These are phyloP conservation scores for Lactifluus hygrophoroides DNA, from an alignment of 768 basidiomycete genomes.

Conservation along the genomic window DNA sequence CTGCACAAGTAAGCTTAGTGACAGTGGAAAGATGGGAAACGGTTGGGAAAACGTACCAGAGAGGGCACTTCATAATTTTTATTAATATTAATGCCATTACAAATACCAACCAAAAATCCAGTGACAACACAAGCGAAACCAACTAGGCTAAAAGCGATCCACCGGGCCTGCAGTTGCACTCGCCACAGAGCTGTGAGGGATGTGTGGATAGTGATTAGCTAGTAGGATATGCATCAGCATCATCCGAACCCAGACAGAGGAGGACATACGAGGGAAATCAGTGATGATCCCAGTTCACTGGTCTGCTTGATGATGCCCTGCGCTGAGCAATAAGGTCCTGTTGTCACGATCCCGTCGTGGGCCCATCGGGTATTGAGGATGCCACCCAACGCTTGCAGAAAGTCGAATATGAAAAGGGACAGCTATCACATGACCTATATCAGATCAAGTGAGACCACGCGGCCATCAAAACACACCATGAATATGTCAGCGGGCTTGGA, in stretches of 20 bases:
- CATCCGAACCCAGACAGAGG: background rate
- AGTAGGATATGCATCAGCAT: background rate
- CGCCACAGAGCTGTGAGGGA: no score
- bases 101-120: slow-evolving; percentile 31
- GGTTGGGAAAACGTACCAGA: slow-evolving; percentile 22
- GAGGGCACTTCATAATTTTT: slow-evolving; percentile 28
- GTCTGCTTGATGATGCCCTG: slow-evolving; percentile 35
- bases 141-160: slow-evolving; percentile 20
- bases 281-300: slow-evolving; percentile 32
- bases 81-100: slow-evolving; percentile 17
- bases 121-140: slow-evolving; percentile 3
- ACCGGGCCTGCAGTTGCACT: slow-evolving; percentile 22
- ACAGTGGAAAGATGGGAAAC: background rate
- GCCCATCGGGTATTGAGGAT: slow-evolving; percentile 31
- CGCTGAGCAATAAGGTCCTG: slow-evolving; percentile 30
- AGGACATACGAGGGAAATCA: background rate
- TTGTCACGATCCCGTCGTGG: slow-evolving; percentile 27
- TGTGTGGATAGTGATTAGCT: slow-evolving; percentile 31
- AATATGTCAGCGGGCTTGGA: slow-evolving; percentile 34
- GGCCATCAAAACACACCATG: slow-evolving; percentile 26
- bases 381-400: slow-evolving; percentile 33
- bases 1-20: background rate
- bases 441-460: background rate
- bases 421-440: slow-evolving; percentile 21
- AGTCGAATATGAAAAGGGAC: slow-evolving; percentile 26